phyloP scores from a whole-genome alignment of 495 filamentous ascomycete species.

The Hypoxylon intermedium region DNA sequence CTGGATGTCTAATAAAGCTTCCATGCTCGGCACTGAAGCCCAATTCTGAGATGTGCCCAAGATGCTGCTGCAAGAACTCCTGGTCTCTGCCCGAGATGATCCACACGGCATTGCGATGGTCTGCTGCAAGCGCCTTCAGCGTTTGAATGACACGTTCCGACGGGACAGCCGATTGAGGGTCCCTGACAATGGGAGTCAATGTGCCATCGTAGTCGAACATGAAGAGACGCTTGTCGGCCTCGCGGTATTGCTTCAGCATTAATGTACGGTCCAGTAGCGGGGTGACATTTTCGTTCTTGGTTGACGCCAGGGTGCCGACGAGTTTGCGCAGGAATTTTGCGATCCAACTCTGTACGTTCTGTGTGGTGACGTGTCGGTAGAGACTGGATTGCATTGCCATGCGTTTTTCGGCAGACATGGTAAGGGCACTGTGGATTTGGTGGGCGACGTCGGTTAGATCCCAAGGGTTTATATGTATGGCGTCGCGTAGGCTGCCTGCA shows the following conservation, averaged over 20 bases:
- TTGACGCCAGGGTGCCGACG: slow-evolving; percentile 76
- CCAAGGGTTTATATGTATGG: slow-evolving; percentile 95
- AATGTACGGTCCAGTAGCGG: slow-evolving; percentile 77
- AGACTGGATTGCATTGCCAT: slow-evolving; percentile 65
- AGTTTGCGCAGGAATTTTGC: slow-evolving; percentile 75
- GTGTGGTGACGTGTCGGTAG: slow-evolving; percentile 81
- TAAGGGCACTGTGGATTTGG: slow-evolving; percentile 78
- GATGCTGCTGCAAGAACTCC: slow-evolving; percentile 82
- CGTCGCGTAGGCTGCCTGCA: slow-evolving; percentile 80
- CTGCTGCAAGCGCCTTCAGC: slow-evolving; percentile 77
- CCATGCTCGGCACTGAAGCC: slow-evolving; percentile 96
- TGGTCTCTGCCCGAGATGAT: slow-evolving; percentile 95
- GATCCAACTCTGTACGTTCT: slow-evolving; percentile 85
- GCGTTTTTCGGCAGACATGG: slow-evolving; percentile 70
- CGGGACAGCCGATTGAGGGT: slow-evolving; percentile 85
- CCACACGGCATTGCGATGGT: slow-evolving; percentile 89
- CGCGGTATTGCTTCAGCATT: slow-evolving; percentile 73
- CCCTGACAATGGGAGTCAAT: slow-evolving; percentile 91
- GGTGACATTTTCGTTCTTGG: slow-evolving; percentile 75
- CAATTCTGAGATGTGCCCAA: slow-evolving; percentile 82
- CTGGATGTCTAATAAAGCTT: slow-evolving; percentile 85
- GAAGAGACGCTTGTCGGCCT: slow-evolving; percentile 77
- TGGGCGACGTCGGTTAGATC: slow-evolving; percentile 80
- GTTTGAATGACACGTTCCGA: slow-evolving; percentile 80
- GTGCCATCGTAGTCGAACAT: slow-evolving; percentile 99